phyloP scores from a whole-genome alignment of 257 asterid species.

The Rauvolfia tetraphylla region DNA sequence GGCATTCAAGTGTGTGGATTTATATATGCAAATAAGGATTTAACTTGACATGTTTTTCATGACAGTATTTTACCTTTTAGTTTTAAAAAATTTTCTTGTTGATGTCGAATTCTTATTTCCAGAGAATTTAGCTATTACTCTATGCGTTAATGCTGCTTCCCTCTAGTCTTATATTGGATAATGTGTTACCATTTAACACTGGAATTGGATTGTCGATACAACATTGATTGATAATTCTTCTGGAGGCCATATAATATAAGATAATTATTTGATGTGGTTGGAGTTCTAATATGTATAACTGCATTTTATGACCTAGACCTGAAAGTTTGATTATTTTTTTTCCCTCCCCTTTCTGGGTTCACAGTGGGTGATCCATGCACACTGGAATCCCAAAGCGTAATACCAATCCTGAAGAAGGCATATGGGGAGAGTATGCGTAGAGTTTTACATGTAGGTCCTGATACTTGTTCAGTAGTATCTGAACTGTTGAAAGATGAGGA shows the following conservation, averaged over 20 bases:
- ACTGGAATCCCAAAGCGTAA: slow-evolving; percentile 47
- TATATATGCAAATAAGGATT: neutral
- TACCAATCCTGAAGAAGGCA: slow-evolving; percentile 61
- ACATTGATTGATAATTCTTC: neutral
- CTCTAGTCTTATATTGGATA: neutral
- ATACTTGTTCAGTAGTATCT: slow-evolving; percentile 70
- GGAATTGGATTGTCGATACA: neutral
- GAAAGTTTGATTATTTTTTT: neutral
- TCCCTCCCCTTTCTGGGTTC: neutral
- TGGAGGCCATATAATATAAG: neutral
- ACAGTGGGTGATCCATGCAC: slow-evolving; percentile 68
- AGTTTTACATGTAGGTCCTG: slow-evolving; percentile 86
- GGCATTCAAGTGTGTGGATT: neutral
- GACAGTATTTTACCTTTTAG: neutral
- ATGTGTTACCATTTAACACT: neutral
- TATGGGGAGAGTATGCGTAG: slow-evolving; percentile 70
- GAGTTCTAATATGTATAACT: neutral
- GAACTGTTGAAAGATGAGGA: slow-evolving; percentile 68
- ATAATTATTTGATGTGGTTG: neutral
- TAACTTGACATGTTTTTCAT: neutral
- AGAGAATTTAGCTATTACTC: neutral
- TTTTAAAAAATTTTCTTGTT: neutral
- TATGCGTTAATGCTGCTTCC: neutral
- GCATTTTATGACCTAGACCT: neutral
- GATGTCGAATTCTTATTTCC: neutral